Evolutionary conservation across 2,329 filamentous ascomycete species (phyloP), one percentile per base, ranked within the genome.

Genomic region (Colletotrichum simmondsii): DNA sequence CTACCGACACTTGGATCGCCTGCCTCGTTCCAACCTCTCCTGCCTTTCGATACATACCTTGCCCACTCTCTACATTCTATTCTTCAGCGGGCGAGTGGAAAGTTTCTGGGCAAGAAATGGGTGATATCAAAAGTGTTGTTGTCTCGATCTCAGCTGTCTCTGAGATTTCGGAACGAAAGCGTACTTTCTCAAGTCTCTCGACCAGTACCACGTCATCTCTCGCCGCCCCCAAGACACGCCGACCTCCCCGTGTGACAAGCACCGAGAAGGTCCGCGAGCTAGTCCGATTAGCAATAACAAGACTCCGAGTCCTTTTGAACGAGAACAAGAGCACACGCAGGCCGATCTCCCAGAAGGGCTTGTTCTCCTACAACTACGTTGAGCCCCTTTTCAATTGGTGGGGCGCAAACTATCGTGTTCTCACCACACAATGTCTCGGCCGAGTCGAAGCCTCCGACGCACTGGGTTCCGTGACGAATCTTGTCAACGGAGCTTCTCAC

Each of bases 311-410:
- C 11, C 68, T 61, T 11, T n/a, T 67, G 11, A 35, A 16, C 5
- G 46, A 67, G 12, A n/a, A 54, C 4, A 60, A 54, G 1, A 30
- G 16, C n/a, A 19, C 54, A 3, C 35, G 35, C 3, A 57, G 42
- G 4, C 54, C 61, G 4, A 24, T 66, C 11, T 71, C 68, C 6
- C 16, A 54, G 19, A 60, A 53, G 5, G 42, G 62, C 1, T 37
- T 65, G 28, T 58, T 68, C 56, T 64, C 65, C 3, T 65, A 74
- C 60, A 74, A 64, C 59, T 74, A 73, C 61, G 65, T 74, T 22
- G 75, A 75, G 63, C 75, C 75, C 4, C 57, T 76, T 4, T 70
- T 68, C 30, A 65, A 71, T 57, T 75, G 74, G 72, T 75, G 72
- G 69, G 73, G 69, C 1, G 60, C 46, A 37, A 76, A 76, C 67